Evolutionary conservation across 2,329 filamentous ascomycete genomes (phyloP), one percentile per base, ranked within the genome.

Genomic region (Fusarium poae): DNA sequence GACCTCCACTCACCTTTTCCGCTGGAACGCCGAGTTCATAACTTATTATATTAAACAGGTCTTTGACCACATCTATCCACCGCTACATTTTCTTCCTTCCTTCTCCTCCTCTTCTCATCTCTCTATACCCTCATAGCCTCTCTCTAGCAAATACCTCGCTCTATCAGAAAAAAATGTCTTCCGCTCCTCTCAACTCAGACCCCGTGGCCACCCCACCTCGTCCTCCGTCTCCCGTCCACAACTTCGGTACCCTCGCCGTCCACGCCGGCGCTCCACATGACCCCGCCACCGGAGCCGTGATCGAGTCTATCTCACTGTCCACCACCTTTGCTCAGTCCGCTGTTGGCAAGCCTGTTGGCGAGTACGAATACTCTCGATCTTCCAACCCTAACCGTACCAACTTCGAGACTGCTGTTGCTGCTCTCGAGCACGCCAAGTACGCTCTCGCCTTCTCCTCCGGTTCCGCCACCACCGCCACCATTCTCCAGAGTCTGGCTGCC

Each of bases 311-410:
- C 79, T 97, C 95, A 12, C 89, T 99, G 25, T 97, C 94, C 25
- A 98, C 96, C 18, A 99, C 96, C 8, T 99, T 95, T 77, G 93
- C 92, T n/a, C 96, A 99, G 83, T 90, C 89, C 16, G 88, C 89
- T 15, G 94, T 97, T 23, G 96, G 95, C 69, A 89, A 92, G 80
- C 96, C 96, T 2, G 84, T 98, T 30, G 96, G 96, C 76, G 83
- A 84, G 67, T 97, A 94, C 82, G 96, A 99, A 82, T 99, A 99
- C 85, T 94, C 91, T 55, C 89, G 96, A 67, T 97, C 92, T 76
- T 89, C 92, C 67, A 99, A 99, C 81, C 96, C 96, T 55, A 99
- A 99, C 83, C 89, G 96, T 62, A 88, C 92, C 78, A 97, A 97
- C 83, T 98, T 99, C 77, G 95, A 99, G 84, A 85, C 87, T 64